Base-by-base conservation (phyloP, 371 early-diverging fungal genomes). In the Lichtheimia corymbifera region DNA sequence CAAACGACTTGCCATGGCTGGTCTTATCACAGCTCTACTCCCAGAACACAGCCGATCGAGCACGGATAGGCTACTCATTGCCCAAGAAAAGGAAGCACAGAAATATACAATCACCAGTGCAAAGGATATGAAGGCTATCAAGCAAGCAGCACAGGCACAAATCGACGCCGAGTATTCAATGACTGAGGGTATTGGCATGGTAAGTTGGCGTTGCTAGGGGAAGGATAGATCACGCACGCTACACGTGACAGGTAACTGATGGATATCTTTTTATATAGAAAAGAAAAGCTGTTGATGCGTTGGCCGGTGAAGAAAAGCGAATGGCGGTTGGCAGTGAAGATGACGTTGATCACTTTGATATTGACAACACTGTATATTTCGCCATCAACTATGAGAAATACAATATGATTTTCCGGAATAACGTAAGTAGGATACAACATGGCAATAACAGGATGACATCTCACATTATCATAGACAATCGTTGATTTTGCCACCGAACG, bases 351-450 rank as follows among this genome's bases (percentile, higher is more conserved):
- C 67, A 77, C 13, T 74, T 84, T 67, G 83, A 71, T 35, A 59
- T 77, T 14, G 77, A 88, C 50, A 76, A 82, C 49, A 78, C 80
- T 22, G 72, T 81, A 24, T 90, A 78, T 61, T 92, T 88, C 71
- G 72, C 81, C 43, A 70, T 92, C 59, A 92, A 93, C 66, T 88
- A 78, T 67, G 90, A 92, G 15, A 83, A 85, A 49, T 91, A 88
- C 66, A 91, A 90, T 61, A 84, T 93, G 60, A 71, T 84, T 20
- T 77, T 90, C 60, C 86, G 95, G 62, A 94, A 92, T 64, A 83
- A 78, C 62, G 87, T 87, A 71, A 28, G 71, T 41, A 14, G 12
- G 7, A 5, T 28, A n/a, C 5, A 0, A 5, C 14, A 11, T 17
- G 18, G 5, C 17, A 6, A 35, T 11, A 9, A 9, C 11, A 35